Conservation (phyloP, 1,139 yeast species). For the Kodamaea sp. region DNA sequence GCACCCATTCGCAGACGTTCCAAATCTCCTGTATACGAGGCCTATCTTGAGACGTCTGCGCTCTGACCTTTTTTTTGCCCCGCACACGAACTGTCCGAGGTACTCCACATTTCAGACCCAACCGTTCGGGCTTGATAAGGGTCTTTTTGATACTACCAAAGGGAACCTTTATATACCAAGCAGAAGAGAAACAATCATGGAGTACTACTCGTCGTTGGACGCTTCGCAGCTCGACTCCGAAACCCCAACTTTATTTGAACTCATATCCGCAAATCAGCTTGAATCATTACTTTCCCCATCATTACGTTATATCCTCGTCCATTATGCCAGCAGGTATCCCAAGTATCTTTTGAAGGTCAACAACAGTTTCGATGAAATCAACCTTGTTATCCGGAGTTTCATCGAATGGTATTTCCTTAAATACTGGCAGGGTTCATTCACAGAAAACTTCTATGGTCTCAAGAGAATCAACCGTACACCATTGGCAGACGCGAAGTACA, state of each 20-base stretch:
- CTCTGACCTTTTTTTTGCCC: neutral
- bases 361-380: slow-evolving; percentile 76
- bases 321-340: slow-evolving; percentile 81
- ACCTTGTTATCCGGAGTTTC: slow-evolving; percentile 59
- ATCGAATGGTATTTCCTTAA: slow-evolving; percentile 74
- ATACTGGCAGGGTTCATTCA: slow-evolving; percentile 82
- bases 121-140: neutral
- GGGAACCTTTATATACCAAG: neutral
- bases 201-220: slow-evolving; percentile 77
- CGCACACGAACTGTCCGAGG: slow-evolving; percentile 13
- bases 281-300: slow-evolving; percentile 82
- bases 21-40: too few species aligned
- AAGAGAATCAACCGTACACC: slow-evolving; percentile 59
- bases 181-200: slow-evolving; percentile 49
- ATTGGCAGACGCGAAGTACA: slow-evolving; percentile 31
- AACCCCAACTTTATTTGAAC: slow-evolving; percentile 80
- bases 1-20: too few species aligned
- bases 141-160: neutral
- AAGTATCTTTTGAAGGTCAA: slow-evolving; percentile 61
- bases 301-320: slow-evolving; percentile 73
- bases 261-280: slow-evolving; percentile 78
- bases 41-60: too few species aligned
- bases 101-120: slow-evolving; percentile 7
- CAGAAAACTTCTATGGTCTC: slow-evolving; percentile 90
- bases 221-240: slow-evolving; percentile 74